Evolutionary conservation across 176 grass and related monocot genomes (phyloP), one percentile per base, ranked within the genome.

Genomic region (Oryza officinalis): DNA sequence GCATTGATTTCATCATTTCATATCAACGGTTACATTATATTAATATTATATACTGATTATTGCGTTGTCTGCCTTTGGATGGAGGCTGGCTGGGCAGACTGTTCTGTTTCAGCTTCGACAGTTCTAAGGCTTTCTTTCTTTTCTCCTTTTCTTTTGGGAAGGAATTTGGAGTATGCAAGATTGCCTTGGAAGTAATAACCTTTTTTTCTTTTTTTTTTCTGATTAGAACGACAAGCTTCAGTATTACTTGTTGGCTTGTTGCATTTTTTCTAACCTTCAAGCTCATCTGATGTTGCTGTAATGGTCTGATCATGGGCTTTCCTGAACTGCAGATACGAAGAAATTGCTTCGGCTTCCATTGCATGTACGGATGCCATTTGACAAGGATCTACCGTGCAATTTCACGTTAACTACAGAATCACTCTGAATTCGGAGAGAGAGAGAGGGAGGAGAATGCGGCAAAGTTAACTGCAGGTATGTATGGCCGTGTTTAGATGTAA

Each of bases 311-410:
- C 72, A 85, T 89, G 89, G 67, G 89, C 89, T 91, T 91, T 91
- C 92, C 82, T 89, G 89, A 89, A 94, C 92, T 86, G 38, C 67
- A 33, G 72, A 84, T 74, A 73, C 30, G 57, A 35, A 86, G 57
- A 25, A 61, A 61, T 76, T 59, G 75, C 14, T 28, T 1, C 57
- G 11, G n/a, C 8, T 61, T 23, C 14, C 40, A 31, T 1, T 20
- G 44, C 26, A 46, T 10, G 26, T 61, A 61, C n/a, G 22, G 57
- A 61, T 61, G 2, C n/a, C 57, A 61, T 11, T 25, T 61, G 9
- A 23, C 37, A 20, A 54, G 50, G 50, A 54, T 54, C 4, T 54
- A 54, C 20, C 18, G 50, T 54, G 50, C 20, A 20, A 54, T 54
- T 54, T 54, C 50, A 54, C 13, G 1, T 47, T 4, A 47, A 47